These are phyloP conservation scores for Arthrinium phaeospermum DNA, from an alignment of 2,329 filamentous ascomycete species.

Conservation along the genomic window DNA sequence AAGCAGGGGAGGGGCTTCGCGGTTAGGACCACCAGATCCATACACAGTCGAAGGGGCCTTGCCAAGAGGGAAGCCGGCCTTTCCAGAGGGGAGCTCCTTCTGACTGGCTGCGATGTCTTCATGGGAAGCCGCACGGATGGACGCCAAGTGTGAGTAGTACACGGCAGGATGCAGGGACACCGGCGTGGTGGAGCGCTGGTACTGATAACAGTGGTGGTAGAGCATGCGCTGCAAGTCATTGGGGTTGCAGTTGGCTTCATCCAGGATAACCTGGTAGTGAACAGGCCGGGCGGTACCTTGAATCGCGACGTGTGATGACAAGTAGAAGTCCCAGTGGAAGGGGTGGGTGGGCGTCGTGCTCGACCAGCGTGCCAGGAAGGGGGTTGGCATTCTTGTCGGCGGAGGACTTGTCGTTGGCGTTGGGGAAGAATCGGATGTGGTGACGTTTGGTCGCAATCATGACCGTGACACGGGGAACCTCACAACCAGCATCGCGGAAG, in stretches of 20 bases:
- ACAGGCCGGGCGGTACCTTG: slow-evolving; percentile 94
- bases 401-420: slow-evolving; percentile 49
- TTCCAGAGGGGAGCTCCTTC: slow-evolving; percentile 49
- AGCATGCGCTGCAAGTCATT: slow-evolving; percentile 84
- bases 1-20: slow-evolving; percentile 36
- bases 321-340: slow-evolving; percentile 86
- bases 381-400: slow-evolving; percentile 81
- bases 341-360: slow-evolving; percentile 90
- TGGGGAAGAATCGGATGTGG: slow-evolving; percentile 90
- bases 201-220: slow-evolving; percentile 95
- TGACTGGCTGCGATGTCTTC: slow-evolving; percentile 58
- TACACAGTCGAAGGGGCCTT: slow-evolving; percentile 26
- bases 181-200: slow-evolving; percentile 87
- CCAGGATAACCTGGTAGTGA: slow-evolving; percentile 87
- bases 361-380: slow-evolving; percentile 84
- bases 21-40: neutral
- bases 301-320: slow-evolving; percentile 72
- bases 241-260: slow-evolving; percentile 73
- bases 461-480: slow-evolving; percentile 74
- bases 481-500: slow-evolving; percentile 49
- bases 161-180: slow-evolving; percentile 89
- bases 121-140: slow-evolving; percentile 79
- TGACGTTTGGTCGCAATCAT: slow-evolving; percentile 93
- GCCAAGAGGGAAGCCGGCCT: slow-evolving; percentile 42
- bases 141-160: slow-evolving; percentile 94